Conservation (phyloP, 2,329 filamentous ascomycete genomes). For the Teratosphaeria gauchensis region DNA sequence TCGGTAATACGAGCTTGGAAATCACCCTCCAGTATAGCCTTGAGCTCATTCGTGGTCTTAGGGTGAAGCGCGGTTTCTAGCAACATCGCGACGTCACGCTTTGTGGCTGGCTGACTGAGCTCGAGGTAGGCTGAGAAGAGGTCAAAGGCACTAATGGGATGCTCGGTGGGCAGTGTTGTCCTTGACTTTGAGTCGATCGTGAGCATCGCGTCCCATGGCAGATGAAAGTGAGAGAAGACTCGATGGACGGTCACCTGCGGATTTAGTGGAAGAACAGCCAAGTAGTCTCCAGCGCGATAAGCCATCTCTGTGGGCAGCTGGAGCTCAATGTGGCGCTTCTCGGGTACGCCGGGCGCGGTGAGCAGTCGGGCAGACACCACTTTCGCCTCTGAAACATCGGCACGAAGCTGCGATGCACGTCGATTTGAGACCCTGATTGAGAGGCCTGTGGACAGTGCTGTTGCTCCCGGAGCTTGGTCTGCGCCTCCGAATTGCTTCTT, state of each 20-base stretch:
- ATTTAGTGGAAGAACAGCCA: constrained; percentile 57
- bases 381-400: constrained; percentile 53
- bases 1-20: constrained; percentile 35
- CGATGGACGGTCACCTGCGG: constrained; percentile 51
- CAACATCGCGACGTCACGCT: constrained; percentile 40
- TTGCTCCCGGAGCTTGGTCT: constrained; percentile 21
- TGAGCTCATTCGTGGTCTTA: constrained; percentile 33
- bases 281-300: constrained; percentile 67
- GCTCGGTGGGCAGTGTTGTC: constrained; percentile 48
- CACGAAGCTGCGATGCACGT: constrained; percentile 49
- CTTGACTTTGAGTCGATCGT: constrained; percentile 38
- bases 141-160: constrained; percentile 51
- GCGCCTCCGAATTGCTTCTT: too few species aligned
- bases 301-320: constrained; percentile 39
- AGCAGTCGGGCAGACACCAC: constrained; percentile 47
- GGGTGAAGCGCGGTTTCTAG: constrained; percentile 42
- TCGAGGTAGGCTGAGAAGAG: constrained; percentile 64
- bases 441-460: background rate
- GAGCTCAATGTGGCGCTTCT: constrained; percentile 47
- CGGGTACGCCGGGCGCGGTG: constrained; percentile 40
- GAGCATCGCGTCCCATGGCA: constrained; percentile 56
- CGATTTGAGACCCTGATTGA: constrained; percentile 32
- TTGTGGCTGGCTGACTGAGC: constrained; percentile 59
- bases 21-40: constrained; percentile 13
- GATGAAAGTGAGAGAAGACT: constrained; percentile 53